phyloP scores from a whole-genome alignment of 352 stramenopile genomes.

The Globisporangium cylindrosporum region DNA sequence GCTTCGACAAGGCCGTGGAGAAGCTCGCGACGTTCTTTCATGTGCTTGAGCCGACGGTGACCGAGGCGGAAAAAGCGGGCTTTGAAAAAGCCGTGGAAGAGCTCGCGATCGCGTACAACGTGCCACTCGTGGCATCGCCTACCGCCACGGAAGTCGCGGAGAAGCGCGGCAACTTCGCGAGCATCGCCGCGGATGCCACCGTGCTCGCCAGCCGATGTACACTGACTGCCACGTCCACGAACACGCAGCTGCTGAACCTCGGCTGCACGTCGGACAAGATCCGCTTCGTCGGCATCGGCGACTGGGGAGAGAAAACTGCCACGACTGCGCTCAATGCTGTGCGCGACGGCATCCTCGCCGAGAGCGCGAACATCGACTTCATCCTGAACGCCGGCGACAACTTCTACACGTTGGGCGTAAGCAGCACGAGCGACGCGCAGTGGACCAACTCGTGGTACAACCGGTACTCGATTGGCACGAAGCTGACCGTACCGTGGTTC shows the following conservation, averaged over 20 bases:
- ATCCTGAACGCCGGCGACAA: conserved; percentile 40
- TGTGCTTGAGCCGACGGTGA: conserved; percentile 11
- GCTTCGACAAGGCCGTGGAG: conserved; percentile 16
- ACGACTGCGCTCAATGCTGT: conserved; percentile 27
- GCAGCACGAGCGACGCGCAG: conserved; percentile 25
- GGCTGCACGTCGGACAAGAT: conserved; percentile 23
- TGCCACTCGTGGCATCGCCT: conserved; percentile 23
- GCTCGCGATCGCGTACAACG: conserved; percentile 27
- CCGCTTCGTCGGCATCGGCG: conserved; percentile 33
- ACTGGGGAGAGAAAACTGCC: conserved; percentile 35
- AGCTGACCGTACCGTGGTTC: conserved; percentile 41
- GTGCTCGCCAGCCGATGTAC: conserved; percentile 23
- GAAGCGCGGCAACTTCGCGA: conserved; percentile 12
- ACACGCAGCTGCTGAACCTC: conserved; percentile 15
- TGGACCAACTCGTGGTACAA: conserved; percentile 38
- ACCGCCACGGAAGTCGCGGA: conserved; percentile 21
- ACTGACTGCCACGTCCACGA: conserved; percentile 19
- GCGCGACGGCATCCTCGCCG: conserved; percentile 29
- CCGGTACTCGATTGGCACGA: conserved; percentile 30
- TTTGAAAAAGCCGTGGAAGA: conserved; percentile 27
- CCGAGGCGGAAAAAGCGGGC: conserved; percentile 6
- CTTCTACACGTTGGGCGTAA: conserved; percentile 39
- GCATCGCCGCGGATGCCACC: conserved; percentile 1
- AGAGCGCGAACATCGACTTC: conserved; percentile 28
- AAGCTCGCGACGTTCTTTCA: conserved; percentile 17